Evolutionary conservation across 352 stramenopile species (phyloP), one percentile per base, ranked within the genome.

Genomic region (Phytophthora sansomeana): DNA sequence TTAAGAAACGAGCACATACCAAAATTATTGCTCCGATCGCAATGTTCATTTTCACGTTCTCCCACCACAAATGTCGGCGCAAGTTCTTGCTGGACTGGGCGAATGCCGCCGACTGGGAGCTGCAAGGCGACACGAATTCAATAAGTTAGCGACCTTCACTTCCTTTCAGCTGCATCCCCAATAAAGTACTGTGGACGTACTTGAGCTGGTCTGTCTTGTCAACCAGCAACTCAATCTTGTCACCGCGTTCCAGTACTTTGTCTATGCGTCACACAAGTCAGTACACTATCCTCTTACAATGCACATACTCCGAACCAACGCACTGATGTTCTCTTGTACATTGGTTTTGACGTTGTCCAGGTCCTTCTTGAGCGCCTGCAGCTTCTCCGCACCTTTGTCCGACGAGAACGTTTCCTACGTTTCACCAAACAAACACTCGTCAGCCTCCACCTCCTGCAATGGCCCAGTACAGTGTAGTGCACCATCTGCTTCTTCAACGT

Each of bases 31-130:
- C 69, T 53, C 75, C 82, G 32, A 92, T 90, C 14, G 85, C 83
- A 62, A 93, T 85, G 57, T 84, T 95, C 85, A 95, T 90, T 72
- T 96, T 96, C 29, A 96, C 68, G 50, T 96, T 96, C 64, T 96
- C 81, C 73, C 88, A 83, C 89, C 89, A 96, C 28, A 96, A 63
- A 43, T 92, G 82, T 21, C 87, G 87, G 7, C 87, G 89, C 6
- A 96, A 74, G 53, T 77, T 90, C 48, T 75, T 83, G 58, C 87
- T 96, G n/a, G 87, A 92, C 55, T 95, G 80, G 17, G 87, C 87
- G 69, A 96, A 96, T 3, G 83, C 85, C 29, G 87, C 72, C 0
- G 88, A 93, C 49, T 93, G 88, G 26, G 85, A 92, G 52, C 88
- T 96, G 32, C 10, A 32, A 24, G 3, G 21, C 32, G 6, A 24